Evolutionary conservation across 345 rosid species (phyloP).

Genomic region (Orychophragmus violaceus): DNA sequence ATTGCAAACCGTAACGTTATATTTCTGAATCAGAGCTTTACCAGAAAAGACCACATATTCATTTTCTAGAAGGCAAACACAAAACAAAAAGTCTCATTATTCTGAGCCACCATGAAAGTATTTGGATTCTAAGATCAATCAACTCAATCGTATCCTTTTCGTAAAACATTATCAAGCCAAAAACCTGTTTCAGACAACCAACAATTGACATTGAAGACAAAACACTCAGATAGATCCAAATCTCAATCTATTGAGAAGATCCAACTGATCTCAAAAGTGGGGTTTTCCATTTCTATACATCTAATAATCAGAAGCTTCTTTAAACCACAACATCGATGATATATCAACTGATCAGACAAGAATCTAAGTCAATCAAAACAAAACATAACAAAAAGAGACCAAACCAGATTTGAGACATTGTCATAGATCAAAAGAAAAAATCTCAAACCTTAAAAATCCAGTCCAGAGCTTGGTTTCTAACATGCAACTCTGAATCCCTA

Average conservation of each 20-base stretch:
- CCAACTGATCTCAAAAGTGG: neutral
- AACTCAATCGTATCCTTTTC: too few relatives aligned
- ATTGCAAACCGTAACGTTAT: too few relatives aligned
- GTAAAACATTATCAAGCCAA: too few relatives aligned
- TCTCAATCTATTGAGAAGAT: slow-evolving; percentile 18
- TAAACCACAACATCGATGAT: neutral
- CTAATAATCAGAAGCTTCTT: neutral
- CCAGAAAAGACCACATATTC: too few relatives aligned
- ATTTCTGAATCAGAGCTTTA: too few relatives aligned
- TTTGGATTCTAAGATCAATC: too few relatives aligned
- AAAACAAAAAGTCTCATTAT: too few relatives aligned
- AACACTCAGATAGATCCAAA: neutral
- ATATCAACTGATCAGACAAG: slow-evolving; percentile 17
- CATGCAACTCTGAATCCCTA: slow-evolving; percentile 48
- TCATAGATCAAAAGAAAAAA: slow-evolving; percentile 12
- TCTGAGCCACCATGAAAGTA: too few relatives aligned
- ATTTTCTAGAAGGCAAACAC: too few relatives aligned
- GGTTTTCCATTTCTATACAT: neutral
- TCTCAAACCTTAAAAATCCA: slow-evolving; percentile 60
- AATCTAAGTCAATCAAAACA: neutral
- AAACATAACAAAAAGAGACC: neutral
- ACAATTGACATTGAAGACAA: slow-evolving; percentile 15
- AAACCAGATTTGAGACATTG: slow-evolving; percentile 10
- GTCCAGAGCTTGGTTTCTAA: slow-evolving; percentile 53
- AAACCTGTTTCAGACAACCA: slow-evolving; percentile 41